These are phyloP conservation scores for Camelina hispida DNA, from an alignment of 345 rosid genomes.

Conservation along the genomic window DNA sequence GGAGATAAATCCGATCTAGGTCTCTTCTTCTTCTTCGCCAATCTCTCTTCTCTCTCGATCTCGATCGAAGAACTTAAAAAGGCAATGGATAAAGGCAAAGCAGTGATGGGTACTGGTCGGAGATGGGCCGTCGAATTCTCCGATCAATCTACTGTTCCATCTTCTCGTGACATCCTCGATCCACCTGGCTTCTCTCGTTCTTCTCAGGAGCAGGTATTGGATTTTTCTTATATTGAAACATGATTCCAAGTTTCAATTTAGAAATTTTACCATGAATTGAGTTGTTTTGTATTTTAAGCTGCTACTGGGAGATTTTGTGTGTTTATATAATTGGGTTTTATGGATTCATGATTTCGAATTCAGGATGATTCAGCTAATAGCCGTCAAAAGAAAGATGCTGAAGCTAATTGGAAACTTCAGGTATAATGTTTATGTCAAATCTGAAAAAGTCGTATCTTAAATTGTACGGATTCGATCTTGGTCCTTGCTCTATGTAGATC, in stretches of 20 bases:
- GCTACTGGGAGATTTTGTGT: not conserved
- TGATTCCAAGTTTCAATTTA: not conserved
- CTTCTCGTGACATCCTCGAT: slow-evolving; percentile 89
- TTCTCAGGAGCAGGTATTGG: slow-evolving; percentile 73
- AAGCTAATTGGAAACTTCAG: slow-evolving; percentile 96
- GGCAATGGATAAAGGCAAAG: slow-evolving; percentile 95
- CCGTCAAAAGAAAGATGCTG: slow-evolving; percentile 98
- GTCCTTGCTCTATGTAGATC: slow-evolving; percentile 6
- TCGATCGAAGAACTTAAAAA: slow-evolving; percentile 5
- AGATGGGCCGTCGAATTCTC: slow-evolving; percentile 99
- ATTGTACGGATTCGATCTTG: slow-evolving; percentile 10
- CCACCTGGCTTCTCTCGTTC: slow-evolving; percentile 94
- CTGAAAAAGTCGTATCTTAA: slow-evolving; percentile 2
- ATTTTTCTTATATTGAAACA: no score
- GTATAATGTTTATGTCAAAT: slow-evolving; percentile 44
- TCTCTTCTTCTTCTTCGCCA: slow-evolving; percentile 18
- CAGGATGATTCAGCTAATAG: slow-evolving; percentile 86
- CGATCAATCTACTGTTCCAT: slow-evolving; percentile 75
- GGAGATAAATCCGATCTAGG: slow-evolving; percentile 41
- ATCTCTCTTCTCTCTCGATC: not conserved
- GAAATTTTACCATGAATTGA: not conserved
- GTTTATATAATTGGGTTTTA: not conserved
- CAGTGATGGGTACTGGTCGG: slow-evolving; percentile 90
- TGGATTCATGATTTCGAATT: slow-evolving; percentile 3
- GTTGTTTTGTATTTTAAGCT: not conserved